phyloP scores from a whole-genome alignment of 106 monocot species.

The Acanthochlamys bracteata region DNA sequence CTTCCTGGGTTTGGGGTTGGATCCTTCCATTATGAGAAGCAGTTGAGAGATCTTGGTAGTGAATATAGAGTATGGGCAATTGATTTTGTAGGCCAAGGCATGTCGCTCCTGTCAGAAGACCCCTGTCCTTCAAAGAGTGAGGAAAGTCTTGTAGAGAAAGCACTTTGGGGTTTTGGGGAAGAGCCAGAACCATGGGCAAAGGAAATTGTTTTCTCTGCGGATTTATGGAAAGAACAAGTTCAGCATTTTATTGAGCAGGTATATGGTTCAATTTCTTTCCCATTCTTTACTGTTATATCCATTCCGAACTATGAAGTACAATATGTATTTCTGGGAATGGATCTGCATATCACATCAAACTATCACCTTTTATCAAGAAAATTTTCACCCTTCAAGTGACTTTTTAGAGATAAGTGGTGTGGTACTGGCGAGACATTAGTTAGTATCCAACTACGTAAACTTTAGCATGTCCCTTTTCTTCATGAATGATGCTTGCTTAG shows the following conservation, averaged over 20 bases:
- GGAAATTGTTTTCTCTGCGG: conserved; percentile 74
- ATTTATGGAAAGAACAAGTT: conserved; percentile 90
- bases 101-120: conserved; percentile 75
- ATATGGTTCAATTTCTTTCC: background rate
- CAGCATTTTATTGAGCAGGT: conserved; percentile 85
- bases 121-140: conserved; percentile 35
- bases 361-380: too few relatives aligned
- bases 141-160: background rate
- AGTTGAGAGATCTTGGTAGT: conserved; percentile 79
- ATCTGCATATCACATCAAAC: too few relatives aligned
- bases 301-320: too few relatives aligned
- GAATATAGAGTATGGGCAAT: conserved; percentile 86
- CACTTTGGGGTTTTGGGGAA: conserved; percentile 80
- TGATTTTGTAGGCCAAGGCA: conserved; percentile 94
- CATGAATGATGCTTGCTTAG: too few relatives aligned
- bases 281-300: background rate
- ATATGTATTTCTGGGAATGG: too few relatives aligned
- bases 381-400: too few relatives aligned
- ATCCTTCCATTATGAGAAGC: conserved; percentile 90
- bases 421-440: too few relatives aligned
- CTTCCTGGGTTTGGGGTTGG: conserved; percentile 97
- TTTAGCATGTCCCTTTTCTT: too few relatives aligned
- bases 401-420: too few relatives aligned
- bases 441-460: too few relatives aligned
- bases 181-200: conserved; percentile 78